phyloP scores from a whole-genome alignment of 2,329 filamentous ascomycete genomes.

The Exserohilum turcica region DNA sequence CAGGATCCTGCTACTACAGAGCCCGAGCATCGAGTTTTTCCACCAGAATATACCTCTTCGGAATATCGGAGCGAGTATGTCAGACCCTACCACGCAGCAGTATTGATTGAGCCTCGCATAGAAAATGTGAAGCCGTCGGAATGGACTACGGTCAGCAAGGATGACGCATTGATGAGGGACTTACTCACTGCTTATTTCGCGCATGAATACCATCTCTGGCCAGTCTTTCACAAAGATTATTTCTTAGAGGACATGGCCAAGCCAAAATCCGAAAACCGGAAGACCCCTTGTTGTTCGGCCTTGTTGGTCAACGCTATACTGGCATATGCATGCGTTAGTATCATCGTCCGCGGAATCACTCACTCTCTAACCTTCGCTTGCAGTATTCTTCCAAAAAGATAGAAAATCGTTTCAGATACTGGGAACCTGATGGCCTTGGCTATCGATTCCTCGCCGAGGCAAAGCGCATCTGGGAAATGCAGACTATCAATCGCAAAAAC shows the following conservation, averaged over 20 bases:
- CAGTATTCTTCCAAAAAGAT: background rate
- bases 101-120: conserved; percentile 22
- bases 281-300: conserved; percentile 18
- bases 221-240: conserved; percentile 23
- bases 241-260: conserved; percentile 28
- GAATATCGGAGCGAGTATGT: conserved; percentile 14
- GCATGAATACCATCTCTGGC: conserved; percentile 15
- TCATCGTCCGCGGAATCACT: background rate
- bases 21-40: background rate
- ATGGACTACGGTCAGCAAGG: conserved; percentile 25
- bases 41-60: background rate
- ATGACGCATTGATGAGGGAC: conserved; percentile 21
- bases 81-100: conserved; percentile 23
- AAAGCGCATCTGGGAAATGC: conserved; percentile 28
- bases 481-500: background rate
- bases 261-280: background rate
- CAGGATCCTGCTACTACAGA: background rate
- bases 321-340: conserved; percentile 28
- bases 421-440: conserved; percentile 21
- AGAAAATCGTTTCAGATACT: conserved; percentile 13
- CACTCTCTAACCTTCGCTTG: background rate
- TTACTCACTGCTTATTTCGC: conserved; percentile 21
- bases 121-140: conserved; percentile 16
- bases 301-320: conserved; percentile 28
- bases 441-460: conserved; percentile 29